These are phyloP conservation scores for Thielaviopsis euricoi DNA, from an alignment of 2,329 filamentous ascomycete genomes.

Conservation along the genomic window DNA sequence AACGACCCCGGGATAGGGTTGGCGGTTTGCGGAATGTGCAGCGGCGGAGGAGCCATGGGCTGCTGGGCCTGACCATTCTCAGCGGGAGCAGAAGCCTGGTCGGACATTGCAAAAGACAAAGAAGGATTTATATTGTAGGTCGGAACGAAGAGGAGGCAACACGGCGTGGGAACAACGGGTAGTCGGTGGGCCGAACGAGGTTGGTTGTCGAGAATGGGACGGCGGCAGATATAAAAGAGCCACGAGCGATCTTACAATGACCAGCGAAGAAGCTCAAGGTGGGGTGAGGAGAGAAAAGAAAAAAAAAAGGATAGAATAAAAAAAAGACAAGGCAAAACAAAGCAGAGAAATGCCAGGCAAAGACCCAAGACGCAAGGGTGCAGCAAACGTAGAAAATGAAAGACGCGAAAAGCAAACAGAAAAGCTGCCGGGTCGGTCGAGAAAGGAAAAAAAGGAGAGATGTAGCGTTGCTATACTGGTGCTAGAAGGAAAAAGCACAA, in stretches of 20 bases:
- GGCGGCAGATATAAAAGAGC: background rate
- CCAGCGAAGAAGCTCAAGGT: background rate
- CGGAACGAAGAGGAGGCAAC: too few species aligned
- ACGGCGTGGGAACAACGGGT: too few species aligned
- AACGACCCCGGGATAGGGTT: conserved; percentile 90
- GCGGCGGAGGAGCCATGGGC: conserved; percentile 80
- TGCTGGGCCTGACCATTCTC: conserved; percentile 59
- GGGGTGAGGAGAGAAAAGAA: conserved; percentile 11
- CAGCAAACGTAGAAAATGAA: conserved; percentile 11
- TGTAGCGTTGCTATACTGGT: conserved; percentile 11
- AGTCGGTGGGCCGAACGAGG: background rate
- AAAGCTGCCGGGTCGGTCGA: background rate
- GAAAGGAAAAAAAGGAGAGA: conserved; percentile 15
- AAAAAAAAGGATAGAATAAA: conserved; percentile 1
- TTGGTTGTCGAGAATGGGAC: background rate
- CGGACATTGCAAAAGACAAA: conserved; percentile 47
- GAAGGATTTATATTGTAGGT: background rate
- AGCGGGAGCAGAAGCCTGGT: conserved; percentile 23
- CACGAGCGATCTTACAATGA: background rate
- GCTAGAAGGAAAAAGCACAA: background rate
- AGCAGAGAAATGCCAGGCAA: conserved; percentile 3
- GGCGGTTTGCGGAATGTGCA: conserved; percentile 90
- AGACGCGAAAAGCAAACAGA: conserved; percentile 14
- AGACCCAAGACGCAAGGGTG: background rate
- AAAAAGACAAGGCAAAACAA: conserved; percentile 1